Conservation (phyloP, 257 asterid species). For the Solanum chilense region DNA sequence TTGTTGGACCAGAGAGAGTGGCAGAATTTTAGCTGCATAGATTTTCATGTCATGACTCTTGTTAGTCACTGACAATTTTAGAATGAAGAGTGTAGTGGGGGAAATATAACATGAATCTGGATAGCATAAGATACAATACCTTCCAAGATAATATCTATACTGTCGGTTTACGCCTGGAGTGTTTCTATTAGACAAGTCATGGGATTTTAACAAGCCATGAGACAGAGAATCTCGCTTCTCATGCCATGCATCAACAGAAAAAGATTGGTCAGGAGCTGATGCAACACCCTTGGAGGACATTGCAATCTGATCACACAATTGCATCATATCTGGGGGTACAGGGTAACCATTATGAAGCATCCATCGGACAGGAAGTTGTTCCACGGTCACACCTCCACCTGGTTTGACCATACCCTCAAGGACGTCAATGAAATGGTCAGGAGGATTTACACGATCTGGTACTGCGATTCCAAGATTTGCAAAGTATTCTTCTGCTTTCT, state of each 20-base stretch:
- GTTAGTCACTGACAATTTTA: not conserved
- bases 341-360: constrained; percentile 96
- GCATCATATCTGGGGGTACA: constrained; percentile 94
- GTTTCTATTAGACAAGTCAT: constrained; percentile 54
- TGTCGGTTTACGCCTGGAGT: constrained; percentile 66
- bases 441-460: constrained; percentile 89
- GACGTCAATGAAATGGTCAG: constrained; percentile 85
- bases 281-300: constrained; percentile 49
- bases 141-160: constrained; percentile 79
- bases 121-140: constrained; percentile 34
- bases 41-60: not conserved
- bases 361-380: constrained; percentile 94
- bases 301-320: constrained; percentile 58
- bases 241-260: constrained; percentile 16
- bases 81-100: not conserved
- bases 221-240: constrained; percentile 35
- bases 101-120: not conserved
- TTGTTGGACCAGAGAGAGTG: not conserved
- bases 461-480: constrained; percentile 53
- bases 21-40: not conserved
- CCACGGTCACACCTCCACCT: constrained; percentile 39
- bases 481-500: constrained; percentile 87
- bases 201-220: constrained; percentile 16
- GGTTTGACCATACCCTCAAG: constrained; percentile 86
- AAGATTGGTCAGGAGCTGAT: constrained; percentile 26